Base-by-base conservation (phyloP, 2,329 filamentous ascomycete genomes). In the Berkeleyomyces basicola region DNA sequence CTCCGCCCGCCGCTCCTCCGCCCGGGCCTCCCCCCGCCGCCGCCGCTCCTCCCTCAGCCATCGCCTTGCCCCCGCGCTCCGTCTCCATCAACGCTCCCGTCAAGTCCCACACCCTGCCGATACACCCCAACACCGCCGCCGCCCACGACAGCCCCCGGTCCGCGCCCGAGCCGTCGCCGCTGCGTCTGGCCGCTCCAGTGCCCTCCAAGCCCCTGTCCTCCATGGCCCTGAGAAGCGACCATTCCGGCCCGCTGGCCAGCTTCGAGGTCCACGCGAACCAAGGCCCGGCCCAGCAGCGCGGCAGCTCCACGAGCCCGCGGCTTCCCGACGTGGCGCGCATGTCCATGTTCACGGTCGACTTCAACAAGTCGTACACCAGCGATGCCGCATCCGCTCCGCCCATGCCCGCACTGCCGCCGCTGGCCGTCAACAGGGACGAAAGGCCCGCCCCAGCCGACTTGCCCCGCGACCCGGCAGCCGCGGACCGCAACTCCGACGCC, bases 341-440 rank as follows among this genome's bases (percentile, higher is more conserved):
- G 73, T 85, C 83, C 49, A 75, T 76, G 1, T 85, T 85, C 68
- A 81, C 81, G 1, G 73, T 79, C 49, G 81, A 83, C 64, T 74
- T 85, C 51, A 83, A 84, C 65, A 75, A 76, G 4, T 66, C 68
- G 14, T 66, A 72, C 14, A 62, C 68, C 5, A 66, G 66, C 10
- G 68, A 71, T 9, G 60, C 68, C 14, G 58, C 67, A 16, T 67
- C 67, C 10, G 67, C 70, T 2, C 70, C 71, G 3, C 68, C 69
- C 1, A 53, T 71, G 46, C 68, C 68, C 23, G 63, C 66, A 4
- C 61, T 69, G 14, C 68, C 64, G 23, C 60, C 58, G 11, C 55
- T 64, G 36, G 37, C 23, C 3, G 14, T 61, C 16, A 23, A 46
- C 33, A 59, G 64, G 49, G n/a, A 59, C 11, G 33, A 62, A 16